Evolutionary conservation across 441 rosid species (phyloP).

Genomic region (Croton laevigatus): DNA sequence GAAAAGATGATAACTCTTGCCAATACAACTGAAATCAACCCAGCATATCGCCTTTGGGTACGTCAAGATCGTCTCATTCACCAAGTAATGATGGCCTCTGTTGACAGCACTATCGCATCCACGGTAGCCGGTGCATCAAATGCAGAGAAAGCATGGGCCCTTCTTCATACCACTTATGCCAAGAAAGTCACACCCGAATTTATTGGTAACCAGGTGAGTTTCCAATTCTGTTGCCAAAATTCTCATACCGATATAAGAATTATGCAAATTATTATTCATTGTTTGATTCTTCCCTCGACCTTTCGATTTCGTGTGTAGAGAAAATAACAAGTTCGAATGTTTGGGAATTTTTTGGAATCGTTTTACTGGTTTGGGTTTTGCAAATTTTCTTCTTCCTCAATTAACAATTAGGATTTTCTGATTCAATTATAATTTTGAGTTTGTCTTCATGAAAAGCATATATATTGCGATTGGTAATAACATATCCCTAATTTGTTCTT

Average conservation of each 20-base stretch:
- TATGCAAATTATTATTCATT: too few relatives aligned
- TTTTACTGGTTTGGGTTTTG: neutral
- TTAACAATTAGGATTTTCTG: neutral
- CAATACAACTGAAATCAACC: too few relatives aligned
- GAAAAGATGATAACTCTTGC: too few relatives aligned
- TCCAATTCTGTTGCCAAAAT: neutral
- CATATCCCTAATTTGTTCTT: too few relatives aligned
- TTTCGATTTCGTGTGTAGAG: too few relatives aligned
- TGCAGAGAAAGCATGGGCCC: neutral
- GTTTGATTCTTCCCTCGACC: too few relatives aligned
- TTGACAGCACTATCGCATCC: neutral
- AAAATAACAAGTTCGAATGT: neutral
- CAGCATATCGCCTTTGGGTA: too few relatives aligned
- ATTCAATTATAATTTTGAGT: neutral
- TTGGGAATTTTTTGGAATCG: neutral
- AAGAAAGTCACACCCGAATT: neutral
- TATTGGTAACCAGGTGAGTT: conserved; percentile 9
- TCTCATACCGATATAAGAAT: too few relatives aligned
- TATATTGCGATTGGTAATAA: neutral
- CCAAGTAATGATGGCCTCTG: neutral
- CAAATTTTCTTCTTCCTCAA: neutral
- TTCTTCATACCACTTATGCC: neutral
- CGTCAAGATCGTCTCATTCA: too few relatives aligned
- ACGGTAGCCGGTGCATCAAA: neutral
- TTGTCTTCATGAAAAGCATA: neutral